Conservation (phyloP, 176 grass and related monocot species). For the Phyllostachys edulis region DNA sequence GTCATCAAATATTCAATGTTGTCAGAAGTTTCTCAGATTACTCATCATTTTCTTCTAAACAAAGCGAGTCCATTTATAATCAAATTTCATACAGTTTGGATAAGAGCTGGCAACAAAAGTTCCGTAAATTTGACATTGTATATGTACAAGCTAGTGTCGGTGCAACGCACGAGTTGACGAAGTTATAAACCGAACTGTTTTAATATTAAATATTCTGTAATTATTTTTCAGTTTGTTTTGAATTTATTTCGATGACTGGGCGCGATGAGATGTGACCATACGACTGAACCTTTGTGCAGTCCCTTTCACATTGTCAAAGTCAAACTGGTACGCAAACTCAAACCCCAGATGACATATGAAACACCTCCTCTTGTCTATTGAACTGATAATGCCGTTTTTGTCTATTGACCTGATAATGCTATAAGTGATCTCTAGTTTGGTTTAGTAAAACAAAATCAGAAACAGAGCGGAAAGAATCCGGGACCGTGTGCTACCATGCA, state of each 20-base stretch:
- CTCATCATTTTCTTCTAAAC: not conserved
- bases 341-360: not conserved
- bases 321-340: not conserved
- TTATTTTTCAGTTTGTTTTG: not conserved
- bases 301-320: not conserved
- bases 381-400: too few relatives aligned
- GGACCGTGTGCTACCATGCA: not conserved
- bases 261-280: not conserved
- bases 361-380: not conserved
- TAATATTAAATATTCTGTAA: not conserved
- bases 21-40: not conserved
- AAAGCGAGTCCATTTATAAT: not conserved
- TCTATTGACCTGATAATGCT: too few relatives aligned
- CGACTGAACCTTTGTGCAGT: not conserved
- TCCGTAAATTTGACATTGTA: not conserved
- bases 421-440: not conserved
- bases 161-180: not conserved
- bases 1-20: not conserved
- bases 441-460: not conserved
- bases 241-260: not conserved
- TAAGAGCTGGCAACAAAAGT: not conserved
- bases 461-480: not conserved
- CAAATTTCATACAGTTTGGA: too few relatives aligned
- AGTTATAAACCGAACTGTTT: not conserved
- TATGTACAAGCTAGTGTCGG: not conserved